These are phyloP conservation scores for Eragrostis nindensis DNA, from an alignment of 176 grass and related monocot species.

Conservation along the genomic window DNA sequence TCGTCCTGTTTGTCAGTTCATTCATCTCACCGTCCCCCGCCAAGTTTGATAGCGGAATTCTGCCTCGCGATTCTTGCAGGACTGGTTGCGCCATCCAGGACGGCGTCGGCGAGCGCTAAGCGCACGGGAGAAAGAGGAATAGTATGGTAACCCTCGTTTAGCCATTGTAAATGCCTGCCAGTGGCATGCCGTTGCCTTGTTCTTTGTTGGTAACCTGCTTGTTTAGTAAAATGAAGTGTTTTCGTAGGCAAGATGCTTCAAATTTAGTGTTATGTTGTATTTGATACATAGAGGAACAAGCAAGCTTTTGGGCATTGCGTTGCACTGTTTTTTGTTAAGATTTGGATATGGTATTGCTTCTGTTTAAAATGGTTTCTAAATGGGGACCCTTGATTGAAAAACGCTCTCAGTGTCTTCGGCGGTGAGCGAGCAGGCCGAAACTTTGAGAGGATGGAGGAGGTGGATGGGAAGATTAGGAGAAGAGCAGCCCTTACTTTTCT, in stretches of 20 bases:
- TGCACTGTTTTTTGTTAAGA: background rate
- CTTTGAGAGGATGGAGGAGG: slow-evolving; percentile 3
- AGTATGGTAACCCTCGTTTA: slow-evolving; percentile 31
- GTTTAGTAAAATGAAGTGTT: background rate
- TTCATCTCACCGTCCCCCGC: background rate
- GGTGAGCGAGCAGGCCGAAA: slow-evolving; percentile 9
- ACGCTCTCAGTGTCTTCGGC: slow-evolving; percentile 43
- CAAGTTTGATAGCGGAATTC: slow-evolving; percentile 1
- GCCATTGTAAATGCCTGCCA: background rate
- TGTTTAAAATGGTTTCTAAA: slow-evolving; percentile 15
- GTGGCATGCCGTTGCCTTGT: background rate
- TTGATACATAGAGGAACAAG: background rate
- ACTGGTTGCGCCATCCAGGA: background rate
- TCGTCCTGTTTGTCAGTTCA: background rate
- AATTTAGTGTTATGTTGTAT: background rate
- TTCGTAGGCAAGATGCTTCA: background rate
- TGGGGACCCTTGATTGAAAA: slow-evolving; percentile 13
- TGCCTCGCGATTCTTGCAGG: slow-evolving; percentile 28
- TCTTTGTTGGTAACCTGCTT: background rate
- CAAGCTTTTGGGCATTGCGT: background rate
- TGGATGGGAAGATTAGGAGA: slow-evolving; percentile 51
- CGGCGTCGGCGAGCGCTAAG: background rate
- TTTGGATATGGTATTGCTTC: background rate
- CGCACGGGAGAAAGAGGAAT: background rate
- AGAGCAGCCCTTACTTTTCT: slow-evolving; percentile 54